Base-by-base conservation (phyloP, 1,284 basidiomycete species). In the Trametes versicolor region DNA sequence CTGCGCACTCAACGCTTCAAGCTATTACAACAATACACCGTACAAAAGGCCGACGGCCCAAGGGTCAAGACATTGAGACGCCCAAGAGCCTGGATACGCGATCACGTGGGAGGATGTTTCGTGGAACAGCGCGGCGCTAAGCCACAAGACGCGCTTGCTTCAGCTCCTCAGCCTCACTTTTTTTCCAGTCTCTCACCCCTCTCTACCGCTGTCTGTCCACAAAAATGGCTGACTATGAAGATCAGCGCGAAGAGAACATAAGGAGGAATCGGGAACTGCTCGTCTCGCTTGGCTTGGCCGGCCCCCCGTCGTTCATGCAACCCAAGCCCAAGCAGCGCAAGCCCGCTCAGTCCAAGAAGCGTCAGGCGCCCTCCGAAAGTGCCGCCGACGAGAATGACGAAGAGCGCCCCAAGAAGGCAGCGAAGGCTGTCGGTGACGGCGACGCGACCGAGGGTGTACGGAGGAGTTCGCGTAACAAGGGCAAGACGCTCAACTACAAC, bases 381-480 rank as follows among this genome's bases (percentile, higher is more conserved):
- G 13, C 68, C 1, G 60, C 71, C 15, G 70, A 70, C 17, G 68
- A 68, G 13, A 64, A 65, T 29, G 13, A 7, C 2, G 58, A 58
- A 1, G 68, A 67, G 36, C 60, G 63, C 5, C 63, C 64, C 0
- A 69, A 54, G 45, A 70, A 76, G 62, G 47, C 62, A 5, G 45
- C 62, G 7, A 71, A 67, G 32, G 63, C 65, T 2, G 56, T 55
- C 21, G 48, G 54, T 12, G 63, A 50, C 4, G 56, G 50, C 15
- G 71, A 57, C 9, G 66, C 64, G 23, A 62, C 49, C 19, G 48
- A 63, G 4, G 74, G 80, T 10, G 69, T 82, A 56, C 84, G 92
- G 36, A 81, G 92, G 58, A 94, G 92, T 72, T 79, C 83, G 43
- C 83, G 92, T 55, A 88, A 88, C 67, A 79, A 82, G 3, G 87